Evolutionary conservation across 495 filamentous ascomycete genomes (phyloP), one percentile per base, ranked within the genome.

Genomic region (Aspergillus cristatus): DNA sequence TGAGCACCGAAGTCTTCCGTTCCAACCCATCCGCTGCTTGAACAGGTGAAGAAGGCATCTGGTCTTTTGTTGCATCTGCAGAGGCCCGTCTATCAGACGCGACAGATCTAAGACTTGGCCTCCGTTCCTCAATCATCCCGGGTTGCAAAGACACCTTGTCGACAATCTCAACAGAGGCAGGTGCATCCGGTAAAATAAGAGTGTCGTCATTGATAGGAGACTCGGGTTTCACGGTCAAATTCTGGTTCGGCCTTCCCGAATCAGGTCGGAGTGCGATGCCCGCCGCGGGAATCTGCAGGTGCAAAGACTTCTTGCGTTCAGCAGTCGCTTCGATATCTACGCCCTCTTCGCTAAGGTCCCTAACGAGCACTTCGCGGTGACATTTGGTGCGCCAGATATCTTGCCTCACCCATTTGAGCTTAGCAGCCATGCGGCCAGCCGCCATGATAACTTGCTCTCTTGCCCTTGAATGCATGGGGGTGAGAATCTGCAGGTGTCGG

Each of bases 301-400:
- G 44, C 13, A 50, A 40, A 7, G 35, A 18, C 20, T 47, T 43
- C 26, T 42, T 38, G 18, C 60, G 50, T n/a, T 42, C 34, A 26
- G 50, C 24, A 0, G 53, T 45, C 20, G 43, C 35, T 14, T 50
- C 39, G 20, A 24, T 34, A 11, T 44, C 48, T 6, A 51, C 48
- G 14, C 20, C 20, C 20, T 94, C 86, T 39, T 95, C 85, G 40
- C 86, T 82, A 28, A 97, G 64, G 52, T 96, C 91, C 59, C 86
- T 63, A 1, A 75, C 67, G 10, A 97, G 71, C 38, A 99, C 84
- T 51, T 95, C 88, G 35, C 81, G 81, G 57, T 97, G 87, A 43
- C 89, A 96, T 53, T 75, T 88, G 41, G 89, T 72, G 17, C 81
- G 85, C 87, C 86, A 96, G 10, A 94, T 90, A 43, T 95, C 88